A percentile compares a stretch with the other conserved stretches of the same genome.
phyloP scores from a whole-genome alignment of 768 basidiomycete genomes.

The Collybia nuda region DNA sequence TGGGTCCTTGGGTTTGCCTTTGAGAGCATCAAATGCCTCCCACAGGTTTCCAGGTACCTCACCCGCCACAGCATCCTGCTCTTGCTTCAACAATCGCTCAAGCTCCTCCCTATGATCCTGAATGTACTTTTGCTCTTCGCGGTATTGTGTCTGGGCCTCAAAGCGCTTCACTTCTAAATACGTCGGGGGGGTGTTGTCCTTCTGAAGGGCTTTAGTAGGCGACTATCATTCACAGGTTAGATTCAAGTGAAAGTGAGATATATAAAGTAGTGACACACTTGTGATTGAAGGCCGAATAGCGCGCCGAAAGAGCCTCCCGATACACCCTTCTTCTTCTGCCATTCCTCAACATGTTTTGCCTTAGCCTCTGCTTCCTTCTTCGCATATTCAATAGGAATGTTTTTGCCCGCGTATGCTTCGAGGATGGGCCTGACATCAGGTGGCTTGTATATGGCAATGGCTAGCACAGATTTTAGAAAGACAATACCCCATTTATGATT shows the following conservation, averaged over 20 bases:
- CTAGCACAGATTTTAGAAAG: conserved; percentile 35
- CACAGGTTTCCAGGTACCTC: conserved; percentile 47
- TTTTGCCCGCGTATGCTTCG: conserved; percentile 80
- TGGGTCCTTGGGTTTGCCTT: conserved; percentile 10
- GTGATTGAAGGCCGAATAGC: conserved; percentile 36
- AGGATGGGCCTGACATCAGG: conserved; percentile 87
- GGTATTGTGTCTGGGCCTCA: conserved; percentile 50
- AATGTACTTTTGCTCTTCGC: conserved; percentile 51
- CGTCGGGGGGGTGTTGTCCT: conserved; percentile 39
- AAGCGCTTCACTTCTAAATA: conserved; percentile 53
- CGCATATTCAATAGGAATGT: conserved; percentile 87
- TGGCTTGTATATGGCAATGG: conserved; percentile 89
- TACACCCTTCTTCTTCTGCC: conserved; percentile 54
- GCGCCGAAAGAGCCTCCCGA: conserved; percentile 33
- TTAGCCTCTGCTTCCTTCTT: conserved; percentile 86
- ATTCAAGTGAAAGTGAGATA: background rate
- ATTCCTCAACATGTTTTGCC: conserved; percentile 74
- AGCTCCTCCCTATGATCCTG: conserved; percentile 43
- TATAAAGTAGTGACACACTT: conserved; percentile 14
- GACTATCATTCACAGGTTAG: conserved; percentile 11
- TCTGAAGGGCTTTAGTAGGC: conserved; percentile 12
- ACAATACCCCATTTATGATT: background rate
- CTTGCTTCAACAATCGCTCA: conserved; percentile 36
- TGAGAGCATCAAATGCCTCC: conserved; percentile 40
- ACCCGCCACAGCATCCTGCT: conserved; percentile 39